Conservation (phyloP, 495 filamentous ascomycete genomes). For the Tuber melanosporum region DNA sequence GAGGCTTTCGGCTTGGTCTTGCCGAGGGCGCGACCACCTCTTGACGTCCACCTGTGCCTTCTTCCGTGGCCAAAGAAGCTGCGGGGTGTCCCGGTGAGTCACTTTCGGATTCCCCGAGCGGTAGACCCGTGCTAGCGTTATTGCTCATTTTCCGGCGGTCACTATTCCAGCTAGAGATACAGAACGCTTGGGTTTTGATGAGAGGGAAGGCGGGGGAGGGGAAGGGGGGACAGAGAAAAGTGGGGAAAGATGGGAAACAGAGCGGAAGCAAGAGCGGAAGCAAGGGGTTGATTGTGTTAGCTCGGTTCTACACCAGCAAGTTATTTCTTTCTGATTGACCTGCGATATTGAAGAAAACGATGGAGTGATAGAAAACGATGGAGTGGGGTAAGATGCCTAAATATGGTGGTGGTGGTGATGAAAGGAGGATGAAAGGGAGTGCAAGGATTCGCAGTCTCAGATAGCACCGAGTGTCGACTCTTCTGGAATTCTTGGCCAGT, state of each 20-base stretch:
- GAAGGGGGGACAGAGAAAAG: background rate
- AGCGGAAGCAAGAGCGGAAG: background rate
- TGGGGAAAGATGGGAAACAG: background rate
- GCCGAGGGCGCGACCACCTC: background rate
- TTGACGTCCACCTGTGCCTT: background rate
- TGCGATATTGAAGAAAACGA: background rate
- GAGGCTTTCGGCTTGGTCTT: background rate
- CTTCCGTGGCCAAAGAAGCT: background rate
- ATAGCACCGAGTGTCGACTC: background rate
- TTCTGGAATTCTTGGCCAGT: background rate
- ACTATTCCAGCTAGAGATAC: background rate
- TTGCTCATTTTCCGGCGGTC: background rate
- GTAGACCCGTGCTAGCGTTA: background rate
- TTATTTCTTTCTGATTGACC: background rate
- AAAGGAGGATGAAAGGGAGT: background rate
- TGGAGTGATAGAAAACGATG: background rate
- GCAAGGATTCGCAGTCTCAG: background rate
- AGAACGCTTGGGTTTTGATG: background rate
- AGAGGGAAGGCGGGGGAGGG: background rate
- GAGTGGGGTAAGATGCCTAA: background rate
- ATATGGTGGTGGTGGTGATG: background rate
- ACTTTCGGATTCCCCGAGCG: background rate
- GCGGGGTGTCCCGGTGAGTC: background rate
- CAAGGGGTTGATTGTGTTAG: background rate
- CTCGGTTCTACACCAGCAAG: background rate